Evolutionary conservation across 2,329 filamentous ascomycete genomes (phyloP).

Genomic region (Sphaerulina vaccinii): DNA sequence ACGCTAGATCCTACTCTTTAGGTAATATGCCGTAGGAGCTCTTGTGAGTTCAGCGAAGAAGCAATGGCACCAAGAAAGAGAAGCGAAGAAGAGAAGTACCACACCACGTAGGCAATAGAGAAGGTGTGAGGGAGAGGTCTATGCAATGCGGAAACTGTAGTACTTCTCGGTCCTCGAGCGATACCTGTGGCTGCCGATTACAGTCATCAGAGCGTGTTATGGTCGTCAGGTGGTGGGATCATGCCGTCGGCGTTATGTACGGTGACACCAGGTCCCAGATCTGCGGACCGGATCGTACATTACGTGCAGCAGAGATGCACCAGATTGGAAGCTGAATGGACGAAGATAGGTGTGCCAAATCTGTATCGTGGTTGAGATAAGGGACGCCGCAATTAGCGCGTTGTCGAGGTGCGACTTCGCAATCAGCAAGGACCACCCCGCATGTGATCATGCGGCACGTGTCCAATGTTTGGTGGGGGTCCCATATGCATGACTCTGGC

Average conservation of each 20-base stretch:
- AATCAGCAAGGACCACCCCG: constrained; percentile 1
- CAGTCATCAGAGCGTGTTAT: constrained; percentile 11
- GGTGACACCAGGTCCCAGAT: constrained; percentile 11
- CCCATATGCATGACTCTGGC: background rate
- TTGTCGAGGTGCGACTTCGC: background rate
- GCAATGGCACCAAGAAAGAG: background rate
- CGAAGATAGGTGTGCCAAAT: constrained; percentile 8
- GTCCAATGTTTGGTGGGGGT: background rate
- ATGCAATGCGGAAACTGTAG: background rate
- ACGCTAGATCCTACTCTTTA: constrained; percentile 9
- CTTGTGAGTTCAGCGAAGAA: background rate
- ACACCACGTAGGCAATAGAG: background rate
- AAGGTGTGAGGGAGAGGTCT: background rate
- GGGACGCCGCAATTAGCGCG: constrained; percentile 1
- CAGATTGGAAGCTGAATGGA: constrained; percentile 8
- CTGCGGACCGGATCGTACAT: constrained; percentile 12
- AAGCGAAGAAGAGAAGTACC: background rate
- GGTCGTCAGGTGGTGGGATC: constrained; percentile 4
- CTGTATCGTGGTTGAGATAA: constrained; percentile 8
- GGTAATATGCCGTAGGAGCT: constrained; percentile 7
- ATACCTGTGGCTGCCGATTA: background rate
- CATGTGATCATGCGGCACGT: constrained; percentile 8
- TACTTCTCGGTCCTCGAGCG: background rate
- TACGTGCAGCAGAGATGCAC: constrained; percentile 9
- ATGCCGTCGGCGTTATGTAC: constrained; percentile 3